phyloP scores from a whole-genome alignment of 2,329 filamentous ascomycete species.

The Tolypocladium nubicola region DNA sequence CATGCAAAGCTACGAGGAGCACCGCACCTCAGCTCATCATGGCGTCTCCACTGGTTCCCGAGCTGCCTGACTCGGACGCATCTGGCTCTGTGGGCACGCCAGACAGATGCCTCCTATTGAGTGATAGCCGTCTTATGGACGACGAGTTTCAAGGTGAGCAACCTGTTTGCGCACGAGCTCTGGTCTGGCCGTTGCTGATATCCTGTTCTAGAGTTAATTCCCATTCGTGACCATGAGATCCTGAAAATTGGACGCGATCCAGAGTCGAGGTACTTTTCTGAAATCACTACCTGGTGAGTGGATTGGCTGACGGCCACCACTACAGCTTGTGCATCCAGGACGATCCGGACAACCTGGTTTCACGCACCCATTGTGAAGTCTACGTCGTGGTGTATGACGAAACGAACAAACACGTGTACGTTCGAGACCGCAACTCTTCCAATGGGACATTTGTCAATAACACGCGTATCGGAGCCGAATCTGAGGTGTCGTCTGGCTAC shows the following conservation, averaged over 20 bases:
- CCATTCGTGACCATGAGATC: conserved; percentile 18
- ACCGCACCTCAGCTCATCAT: not conserved
- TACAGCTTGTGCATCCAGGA: conserved; percentile 26
- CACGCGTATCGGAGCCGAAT: conserved; percentile 27
- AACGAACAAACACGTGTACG: conserved; percentile 35
- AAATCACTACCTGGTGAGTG: not conserved
- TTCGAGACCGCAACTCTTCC: conserved; percentile 42
- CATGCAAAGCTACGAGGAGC: not conserved
- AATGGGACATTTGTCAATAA: conserved; percentile 45
- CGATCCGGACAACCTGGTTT: conserved; percentile 29
- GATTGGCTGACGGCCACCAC: conserved; percentile 6
- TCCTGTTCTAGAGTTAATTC: conserved; percentile 12
- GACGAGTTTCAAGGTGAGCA: conserved; percentile 2
- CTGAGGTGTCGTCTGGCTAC: conserved; percentile 27
- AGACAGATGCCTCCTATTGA: not conserved
- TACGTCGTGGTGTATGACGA: conserved; percentile 43
- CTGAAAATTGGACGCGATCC: conserved; percentile 25
- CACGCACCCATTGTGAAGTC: conserved; percentile 43
- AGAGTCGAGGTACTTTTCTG: conserved; percentile 17
- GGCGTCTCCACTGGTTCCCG: not conserved
- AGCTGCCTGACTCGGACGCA: not conserved
- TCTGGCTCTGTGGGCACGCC: no score
- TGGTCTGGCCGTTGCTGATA: not conserved
- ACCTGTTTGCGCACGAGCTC: not conserved
- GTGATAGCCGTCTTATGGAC: not conserved